Evolutionary conservation across 495 filamentous ascomycete genomes (phyloP).

Genomic region (Penicillium alfredii): DNA sequence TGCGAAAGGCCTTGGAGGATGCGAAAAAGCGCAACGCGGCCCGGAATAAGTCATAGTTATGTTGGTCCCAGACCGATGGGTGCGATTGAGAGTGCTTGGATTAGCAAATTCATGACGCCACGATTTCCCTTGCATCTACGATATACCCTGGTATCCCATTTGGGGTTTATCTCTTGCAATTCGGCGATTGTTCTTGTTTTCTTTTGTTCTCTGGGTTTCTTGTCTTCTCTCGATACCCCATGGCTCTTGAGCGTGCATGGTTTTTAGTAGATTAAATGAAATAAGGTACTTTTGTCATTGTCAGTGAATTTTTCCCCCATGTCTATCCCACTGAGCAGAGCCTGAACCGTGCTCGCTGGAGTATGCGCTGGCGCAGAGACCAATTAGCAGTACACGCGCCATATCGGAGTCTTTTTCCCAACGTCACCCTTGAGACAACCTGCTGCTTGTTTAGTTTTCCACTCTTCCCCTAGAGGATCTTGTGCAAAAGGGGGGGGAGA

Average conservation of each 20-base stretch:
- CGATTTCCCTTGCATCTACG: conserved; percentile 15
- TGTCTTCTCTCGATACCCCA: neutral
- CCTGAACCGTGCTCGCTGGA: neutral
- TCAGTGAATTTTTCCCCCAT: too few species aligned
- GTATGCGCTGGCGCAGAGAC: neutral
- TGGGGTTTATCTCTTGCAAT: conserved; percentile 5
- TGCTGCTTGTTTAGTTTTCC: too few species aligned
- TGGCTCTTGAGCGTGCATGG: neutral
- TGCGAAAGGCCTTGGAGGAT: conserved; percentile 43
- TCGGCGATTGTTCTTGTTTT: neutral
- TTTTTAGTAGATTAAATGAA: too few species aligned
- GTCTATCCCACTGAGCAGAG: too few species aligned
- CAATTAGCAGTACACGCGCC: neutral
- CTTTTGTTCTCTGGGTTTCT: neutral
- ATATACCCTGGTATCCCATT: neutral
- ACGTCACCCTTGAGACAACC: too few species aligned
- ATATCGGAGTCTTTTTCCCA: conserved; percentile 16
- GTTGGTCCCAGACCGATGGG: neutral
- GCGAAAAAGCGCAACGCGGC: conserved; percentile 47
- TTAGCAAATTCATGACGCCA: conserved; percentile 13
- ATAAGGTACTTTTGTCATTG: too few species aligned
- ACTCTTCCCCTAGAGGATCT: too few species aligned
- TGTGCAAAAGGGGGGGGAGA: too few species aligned
- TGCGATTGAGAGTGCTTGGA: neutral
- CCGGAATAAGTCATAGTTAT: conserved; percentile 17